Conservation (phyloP, 257 asterid species). For the Sherardia arvensis region DNA sequence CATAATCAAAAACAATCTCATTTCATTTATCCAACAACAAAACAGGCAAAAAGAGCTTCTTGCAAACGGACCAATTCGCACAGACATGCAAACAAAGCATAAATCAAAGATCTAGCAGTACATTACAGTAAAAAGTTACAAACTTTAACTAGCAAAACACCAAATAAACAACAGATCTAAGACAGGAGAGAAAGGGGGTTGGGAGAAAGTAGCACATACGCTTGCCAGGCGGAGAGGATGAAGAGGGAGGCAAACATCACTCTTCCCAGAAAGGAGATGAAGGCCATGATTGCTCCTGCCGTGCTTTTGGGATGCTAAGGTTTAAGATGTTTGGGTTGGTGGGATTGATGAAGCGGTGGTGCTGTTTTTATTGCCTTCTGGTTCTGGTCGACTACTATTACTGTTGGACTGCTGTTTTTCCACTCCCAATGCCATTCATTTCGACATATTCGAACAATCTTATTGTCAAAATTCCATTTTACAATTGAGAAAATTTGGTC, state of each 20-base stretch:
- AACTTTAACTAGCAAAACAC: not conserved
- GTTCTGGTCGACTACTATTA: not conserved
- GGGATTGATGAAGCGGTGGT: conserved; percentile 6
- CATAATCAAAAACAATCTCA: not conserved
- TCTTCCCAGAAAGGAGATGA: conserved; percentile 81
- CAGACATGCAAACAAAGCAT: not conserved
- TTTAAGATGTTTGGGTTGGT: not conserved
- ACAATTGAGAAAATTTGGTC: not conserved
- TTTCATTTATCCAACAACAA: not conserved
- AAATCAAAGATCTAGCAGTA: conserved; percentile 9
- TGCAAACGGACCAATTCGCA: not conserved
- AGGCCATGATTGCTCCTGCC: conserved; percentile 47
- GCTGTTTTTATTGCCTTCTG: conserved; percentile 3
- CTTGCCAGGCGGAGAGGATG: conserved; percentile 96
- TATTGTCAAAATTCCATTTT: not conserved
- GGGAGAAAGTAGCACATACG: conserved; percentile 27
- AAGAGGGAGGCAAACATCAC: conserved; percentile 78
- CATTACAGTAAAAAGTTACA: not conserved
- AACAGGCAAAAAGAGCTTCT: not conserved
- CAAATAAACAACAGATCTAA: conserved; percentile 29
- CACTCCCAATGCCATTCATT: not conserved
- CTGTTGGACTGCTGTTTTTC: conserved; percentile 6
- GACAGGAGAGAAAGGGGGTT: not conserved
- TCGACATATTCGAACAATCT: not conserved
- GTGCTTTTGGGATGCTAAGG: not conserved